Conservation (phyloP, 495 filamentous ascomycete species). For the Aeminium ludgeri region DNA sequence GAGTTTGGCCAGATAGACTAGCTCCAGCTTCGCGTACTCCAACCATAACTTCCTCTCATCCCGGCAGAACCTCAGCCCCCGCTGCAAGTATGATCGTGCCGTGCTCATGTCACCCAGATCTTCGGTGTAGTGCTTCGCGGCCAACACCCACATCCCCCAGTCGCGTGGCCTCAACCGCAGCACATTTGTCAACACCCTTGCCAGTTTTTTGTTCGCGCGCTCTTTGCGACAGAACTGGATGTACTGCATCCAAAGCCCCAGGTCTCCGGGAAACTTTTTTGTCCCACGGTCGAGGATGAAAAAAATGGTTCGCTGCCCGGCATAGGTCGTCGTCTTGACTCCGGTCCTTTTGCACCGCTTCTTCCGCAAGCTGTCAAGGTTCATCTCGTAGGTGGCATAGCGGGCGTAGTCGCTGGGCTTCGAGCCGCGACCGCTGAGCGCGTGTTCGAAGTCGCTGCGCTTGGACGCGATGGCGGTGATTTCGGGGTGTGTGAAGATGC, state of each 20-base stretch:
- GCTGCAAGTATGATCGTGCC: slow-evolving; percentile 71
- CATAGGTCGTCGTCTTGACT: slow-evolving; percentile 44
- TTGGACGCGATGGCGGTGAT: slow-evolving; percentile 74
- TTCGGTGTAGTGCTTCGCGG: slow-evolving; percentile 59
- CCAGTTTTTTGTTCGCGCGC: slow-evolving; percentile 64
- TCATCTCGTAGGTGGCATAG: slow-evolving; percentile 84
- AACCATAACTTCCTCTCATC: slow-evolving; percentile 57
- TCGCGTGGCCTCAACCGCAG: slow-evolving; percentile 73
- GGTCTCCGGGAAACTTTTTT: slow-evolving; percentile 64
- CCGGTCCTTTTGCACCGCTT: slow-evolving; percentile 68
- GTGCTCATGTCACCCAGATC: slow-evolving; percentile 66
- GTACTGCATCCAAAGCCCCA: slow-evolving; percentile 83
- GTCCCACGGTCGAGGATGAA: slow-evolving; percentile 78
- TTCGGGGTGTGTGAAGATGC: slow-evolving; percentile 77
- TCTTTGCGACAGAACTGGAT: slow-evolving; percentile 63
- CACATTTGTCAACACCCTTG: slow-evolving; percentile 55
- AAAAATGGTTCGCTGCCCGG: slow-evolving; percentile 67
- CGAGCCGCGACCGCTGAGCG: slow-evolving; percentile 63
- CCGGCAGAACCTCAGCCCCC: slow-evolving; percentile 76
- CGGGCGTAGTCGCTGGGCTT: slow-evolving; percentile 60
- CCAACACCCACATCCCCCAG: slow-evolving; percentile 73
- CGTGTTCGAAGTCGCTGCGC: slow-evolving; percentile 85
- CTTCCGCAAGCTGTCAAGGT: slow-evolving; percentile 61
- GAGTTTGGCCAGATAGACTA: slow-evolving; percentile 76
- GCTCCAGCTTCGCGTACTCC: slow-evolving; percentile 79